phyloP scores from a whole-genome alignment of 768 basidiomycete genomes.

The Austroboletus eburneus region DNA sequence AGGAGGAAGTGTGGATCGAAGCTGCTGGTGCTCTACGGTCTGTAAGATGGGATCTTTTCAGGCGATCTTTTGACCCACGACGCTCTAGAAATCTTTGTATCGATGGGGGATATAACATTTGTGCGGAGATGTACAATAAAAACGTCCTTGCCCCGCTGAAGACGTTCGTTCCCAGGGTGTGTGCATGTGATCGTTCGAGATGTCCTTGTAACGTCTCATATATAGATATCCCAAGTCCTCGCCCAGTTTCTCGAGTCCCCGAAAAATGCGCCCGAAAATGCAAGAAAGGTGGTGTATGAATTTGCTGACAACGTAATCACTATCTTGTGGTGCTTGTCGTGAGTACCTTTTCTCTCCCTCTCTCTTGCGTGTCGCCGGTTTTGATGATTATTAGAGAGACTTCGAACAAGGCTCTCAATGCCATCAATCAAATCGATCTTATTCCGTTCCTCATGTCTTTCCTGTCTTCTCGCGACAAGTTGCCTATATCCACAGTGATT shows the following conservation, averaged over 20 bases:
- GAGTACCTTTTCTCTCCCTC: conserved; percentile 37
- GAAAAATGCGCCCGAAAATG: conserved; percentile 62
- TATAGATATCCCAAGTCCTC: conserved; percentile 75
- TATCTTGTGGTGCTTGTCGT: conserved; percentile 92
- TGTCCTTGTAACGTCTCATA: too few species aligned
- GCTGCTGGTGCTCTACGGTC: conserved; percentile 86
- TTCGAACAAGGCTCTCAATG: conserved; percentile 77
- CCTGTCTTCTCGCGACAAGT: conserved; percentile 60
- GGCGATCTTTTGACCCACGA: conserved; percentile 6
- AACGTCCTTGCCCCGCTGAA: conserved; percentile 77
- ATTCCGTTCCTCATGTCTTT: conserved; percentile 91
- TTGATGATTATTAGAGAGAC: conserved; percentile 62
- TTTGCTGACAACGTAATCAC: conserved; percentile 93
- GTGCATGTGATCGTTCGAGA: conserved; percentile 1
- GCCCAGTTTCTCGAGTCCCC: conserved; percentile 60
- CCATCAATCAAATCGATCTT: conserved; percentile 77
- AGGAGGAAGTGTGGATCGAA: conserved; percentile 89
- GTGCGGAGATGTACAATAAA: conserved; percentile 97
- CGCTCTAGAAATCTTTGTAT: conserved; percentile 81
- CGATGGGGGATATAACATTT: conserved; percentile 93
- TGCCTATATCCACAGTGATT: conserved; percentile 68
- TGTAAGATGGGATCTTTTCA: conserved; percentile 16
- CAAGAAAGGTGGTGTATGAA: conserved; percentile 75
- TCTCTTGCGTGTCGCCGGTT: background rate
- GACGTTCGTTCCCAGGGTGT: conserved; percentile 75